These are phyloP conservation scores for Umbelopsis sp. DNA, from an alignment of 371 early-diverging fungal species.

Conservation along the genomic window DNA sequence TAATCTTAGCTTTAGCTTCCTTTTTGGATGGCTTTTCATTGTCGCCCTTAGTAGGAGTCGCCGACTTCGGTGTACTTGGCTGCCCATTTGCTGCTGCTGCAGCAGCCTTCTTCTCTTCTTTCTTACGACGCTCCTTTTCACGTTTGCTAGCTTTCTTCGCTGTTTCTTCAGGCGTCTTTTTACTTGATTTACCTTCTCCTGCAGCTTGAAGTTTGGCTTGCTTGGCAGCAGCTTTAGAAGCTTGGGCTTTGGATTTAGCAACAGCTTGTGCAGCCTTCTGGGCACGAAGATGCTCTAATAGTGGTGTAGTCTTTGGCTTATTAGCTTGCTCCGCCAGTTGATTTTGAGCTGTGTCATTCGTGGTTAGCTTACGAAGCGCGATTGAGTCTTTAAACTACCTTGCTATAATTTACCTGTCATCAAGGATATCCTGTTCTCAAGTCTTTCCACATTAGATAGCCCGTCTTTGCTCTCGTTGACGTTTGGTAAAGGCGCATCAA, in stretches of 20 bases:
- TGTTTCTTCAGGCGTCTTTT: slow-evolving; percentile 19
- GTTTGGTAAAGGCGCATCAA: slow-evolving; percentile 43
- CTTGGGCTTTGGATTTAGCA: slow-evolving; percentile 54
- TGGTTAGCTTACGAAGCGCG: no score
- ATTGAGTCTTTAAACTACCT: neutral
- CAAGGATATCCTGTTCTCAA: slow-evolving; percentile 53
- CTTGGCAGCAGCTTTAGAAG: slow-evolving; percentile 42
- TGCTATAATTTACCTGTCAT: slow-evolving; percentile 40
- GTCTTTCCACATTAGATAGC: slow-evolving; percentile 48
- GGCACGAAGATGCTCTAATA: slow-evolving; percentile 78
- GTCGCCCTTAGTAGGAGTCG: neutral
- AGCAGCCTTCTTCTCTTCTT: slow-evolving; percentile 16
- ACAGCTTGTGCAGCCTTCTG: slow-evolving; percentile 69
- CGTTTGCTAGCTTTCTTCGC: slow-evolving; percentile 18
- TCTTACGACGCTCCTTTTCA: slow-evolving; percentile 20
- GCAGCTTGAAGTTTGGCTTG: slow-evolving; percentile 36
- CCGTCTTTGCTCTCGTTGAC: slow-evolving; percentile 40
- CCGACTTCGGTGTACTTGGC: neutral
- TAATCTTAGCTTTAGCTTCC: slow-evolving; percentile 16
- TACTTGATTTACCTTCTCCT: slow-evolving; percentile 38
- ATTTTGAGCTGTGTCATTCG: slow-evolving; percentile 34
- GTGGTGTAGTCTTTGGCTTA: slow-evolving; percentile 68
- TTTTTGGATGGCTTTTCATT: slow-evolving; percentile 19
- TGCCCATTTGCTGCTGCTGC: slow-evolving; percentile 20
- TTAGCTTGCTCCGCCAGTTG: slow-evolving; percentile 51